phyloP scores from a whole-genome alignment of 1,139 yeast species.

The Taphrina betulina region DNA sequence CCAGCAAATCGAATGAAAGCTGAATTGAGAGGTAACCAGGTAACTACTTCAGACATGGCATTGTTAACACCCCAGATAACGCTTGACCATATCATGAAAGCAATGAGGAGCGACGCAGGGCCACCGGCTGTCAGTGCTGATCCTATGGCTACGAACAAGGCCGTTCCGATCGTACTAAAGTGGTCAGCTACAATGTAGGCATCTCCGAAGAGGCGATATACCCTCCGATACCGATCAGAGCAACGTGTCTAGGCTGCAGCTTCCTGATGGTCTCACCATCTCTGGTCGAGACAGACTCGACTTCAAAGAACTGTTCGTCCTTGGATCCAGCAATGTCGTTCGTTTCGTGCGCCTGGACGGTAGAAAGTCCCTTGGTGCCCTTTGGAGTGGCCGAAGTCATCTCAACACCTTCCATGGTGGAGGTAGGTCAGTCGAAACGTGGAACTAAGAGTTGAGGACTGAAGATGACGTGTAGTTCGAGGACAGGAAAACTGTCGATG shows the following conservation, averaged over 20 bases:
- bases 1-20: conserved; percentile 55
- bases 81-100: conserved; percentile 65
- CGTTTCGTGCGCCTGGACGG: conserved; percentile 7
- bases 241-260: conserved; percentile 51
- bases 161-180: conserved; percentile 55
- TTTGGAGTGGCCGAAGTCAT: conserved; percentile 1
- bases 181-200: no score
- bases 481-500: no score
- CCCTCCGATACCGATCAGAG: conserved; percentile 55
- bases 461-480: no score
- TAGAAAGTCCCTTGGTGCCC: not conserved
- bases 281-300: conserved; percentile 18
- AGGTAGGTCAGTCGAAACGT: no score
- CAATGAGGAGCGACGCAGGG: conserved; percentile 74
- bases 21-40: conserved; percentile 75
- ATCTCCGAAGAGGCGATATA: no score
- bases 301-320: conserved; percentile 19
- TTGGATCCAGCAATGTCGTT: not conserved
- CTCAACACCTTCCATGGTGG: no score
- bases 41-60: conserved; percentile 83
- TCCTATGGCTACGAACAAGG: conserved; percentile 65
- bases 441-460: no score
- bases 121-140: conserved; percentile 76
- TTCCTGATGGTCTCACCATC: conserved; percentile 43
- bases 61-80: conserved; percentile 71